Conservation (phyloP, 1,284 basidiomycete species). For the Austroboletus sp. region DNA sequence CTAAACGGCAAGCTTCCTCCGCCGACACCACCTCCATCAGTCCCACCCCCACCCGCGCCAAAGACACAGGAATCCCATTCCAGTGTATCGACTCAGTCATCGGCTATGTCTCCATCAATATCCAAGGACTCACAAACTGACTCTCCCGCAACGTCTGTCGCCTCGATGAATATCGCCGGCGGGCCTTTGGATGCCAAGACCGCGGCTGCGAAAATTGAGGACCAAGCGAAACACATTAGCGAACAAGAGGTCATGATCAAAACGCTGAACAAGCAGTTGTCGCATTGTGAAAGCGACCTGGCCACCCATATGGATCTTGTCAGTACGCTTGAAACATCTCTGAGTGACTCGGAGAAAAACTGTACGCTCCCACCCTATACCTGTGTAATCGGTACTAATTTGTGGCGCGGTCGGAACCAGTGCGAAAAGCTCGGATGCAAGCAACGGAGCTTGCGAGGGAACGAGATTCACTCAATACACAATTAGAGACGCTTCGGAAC, state of each 20-base stretch:
- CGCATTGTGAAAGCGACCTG: conserved; percentile 84
- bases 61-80: conserved; percentile 45
- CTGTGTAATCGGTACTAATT: conserved; percentile 17
- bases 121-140: conserved; percentile 62
- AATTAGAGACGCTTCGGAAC: conserved; percentile 58
- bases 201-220: conserved; percentile 53
- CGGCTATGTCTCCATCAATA: conserved; percentile 43
- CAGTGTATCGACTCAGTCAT: conserved; percentile 53
- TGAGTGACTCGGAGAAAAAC: conserved; percentile 86
- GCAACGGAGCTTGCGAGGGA: conserved; percentile 80
- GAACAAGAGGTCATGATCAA: conserved; percentile 88
- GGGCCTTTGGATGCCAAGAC: conserved; percentile 47
- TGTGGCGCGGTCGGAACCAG: conserved; percentile 35
- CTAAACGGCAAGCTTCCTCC: conserved; percentile 76
- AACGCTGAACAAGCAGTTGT: conserved; percentile 84
- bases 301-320: conserved; percentile 90
- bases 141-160: conserved; percentile 62
- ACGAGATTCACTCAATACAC: conserved; percentile 63
- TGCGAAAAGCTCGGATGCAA: conserved; percentile 85
- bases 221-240: conserved; percentile 68
- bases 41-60: conserved; percentile 81
- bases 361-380: conserved; percentile 45
- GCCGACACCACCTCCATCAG: conserved; percentile 79
- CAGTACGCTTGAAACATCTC: conserved; percentile 69
- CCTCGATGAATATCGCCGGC: conserved; percentile 30